These are phyloP conservation scores for Xylariaceae sp. DNA, from an alignment of 2,329 filamentous ascomycete species.

Conservation along the genomic window DNA sequence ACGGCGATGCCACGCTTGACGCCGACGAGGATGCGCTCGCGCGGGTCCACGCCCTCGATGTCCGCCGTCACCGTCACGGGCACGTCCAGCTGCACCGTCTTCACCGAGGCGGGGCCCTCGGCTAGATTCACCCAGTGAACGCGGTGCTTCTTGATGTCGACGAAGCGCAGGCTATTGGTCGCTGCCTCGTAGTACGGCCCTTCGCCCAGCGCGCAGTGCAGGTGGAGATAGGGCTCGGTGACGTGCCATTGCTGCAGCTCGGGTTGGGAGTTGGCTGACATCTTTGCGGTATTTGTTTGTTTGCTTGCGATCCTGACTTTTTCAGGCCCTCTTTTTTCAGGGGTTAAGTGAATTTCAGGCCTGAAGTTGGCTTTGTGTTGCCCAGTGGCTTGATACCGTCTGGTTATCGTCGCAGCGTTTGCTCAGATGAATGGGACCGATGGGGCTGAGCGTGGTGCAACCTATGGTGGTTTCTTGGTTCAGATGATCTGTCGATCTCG, in stretches of 20 bases:
- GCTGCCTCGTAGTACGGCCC: constrained; percentile 67
- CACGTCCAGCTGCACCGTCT: constrained; percentile 53
- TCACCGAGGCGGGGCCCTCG: constrained; percentile 57
- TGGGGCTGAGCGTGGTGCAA: not conserved
- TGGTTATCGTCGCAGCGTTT: not conserved
- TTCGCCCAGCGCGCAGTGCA: constrained; percentile 64
- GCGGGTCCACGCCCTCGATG: constrained; percentile 59
- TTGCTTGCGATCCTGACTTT: not conserved
- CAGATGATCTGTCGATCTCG: not conserved
- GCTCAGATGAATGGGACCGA: not conserved
- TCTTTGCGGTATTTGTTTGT: constrained; percentile 2
- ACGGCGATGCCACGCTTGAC: constrained; percentile 79
- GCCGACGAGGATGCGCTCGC: constrained; percentile 66
- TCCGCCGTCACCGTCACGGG: constrained; percentile 68
- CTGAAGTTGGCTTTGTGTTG: not conserved
- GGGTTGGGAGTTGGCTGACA: constrained; percentile 29
- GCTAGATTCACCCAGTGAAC: constrained; percentile 65
- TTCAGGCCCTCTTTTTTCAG: no score
- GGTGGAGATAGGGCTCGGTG: constrained; percentile 52
- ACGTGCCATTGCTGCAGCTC: constrained; percentile 46
- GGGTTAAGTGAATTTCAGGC: not conserved
- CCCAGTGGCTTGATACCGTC: not conserved
- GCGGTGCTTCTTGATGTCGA: constrained; percentile 75
- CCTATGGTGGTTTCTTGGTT: not conserved
- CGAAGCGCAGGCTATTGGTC: constrained; percentile 64